Conservation (phyloP, 495 filamentous ascomycete genomes). For the Cryomyces antarcticus region DNA sequence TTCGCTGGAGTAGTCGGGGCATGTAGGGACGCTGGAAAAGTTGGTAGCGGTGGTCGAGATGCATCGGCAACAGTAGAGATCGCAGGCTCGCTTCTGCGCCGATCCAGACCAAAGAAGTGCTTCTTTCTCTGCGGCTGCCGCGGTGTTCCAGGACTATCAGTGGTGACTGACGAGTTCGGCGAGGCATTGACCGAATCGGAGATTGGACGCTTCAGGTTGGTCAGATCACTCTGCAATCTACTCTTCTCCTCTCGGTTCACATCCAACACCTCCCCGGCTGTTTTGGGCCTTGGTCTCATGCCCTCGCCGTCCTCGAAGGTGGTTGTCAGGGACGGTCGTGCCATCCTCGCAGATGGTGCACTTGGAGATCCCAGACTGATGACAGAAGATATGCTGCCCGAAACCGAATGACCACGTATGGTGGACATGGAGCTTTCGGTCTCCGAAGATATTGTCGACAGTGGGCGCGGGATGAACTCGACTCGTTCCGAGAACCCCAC, state of each 20-base stretch:
- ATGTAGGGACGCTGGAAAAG: neutral
- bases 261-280: constrained; percentile 30
- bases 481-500: constrained; percentile 40
- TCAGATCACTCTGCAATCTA: no score
- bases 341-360: constrained; percentile 12
- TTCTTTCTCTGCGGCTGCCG: constrained; percentile 10
- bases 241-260: neutral
- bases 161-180: constrained; percentile 3
- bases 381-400: constrained; percentile 42
- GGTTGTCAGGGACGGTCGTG: constrained; percentile 15
- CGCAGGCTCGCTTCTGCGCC: constrained; percentile 16
- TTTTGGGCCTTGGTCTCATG: constrained; percentile 27
- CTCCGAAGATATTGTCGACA: constrained; percentile 56
- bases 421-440: constrained; percentile 44
- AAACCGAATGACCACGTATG: constrained; percentile 40
- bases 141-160: constrained; percentile 7
- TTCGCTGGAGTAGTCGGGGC: no score
- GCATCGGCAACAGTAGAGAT: neutral
- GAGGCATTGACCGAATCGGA: constrained; percentile 6
- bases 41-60: neutral
- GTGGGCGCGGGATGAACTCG: constrained; percentile 50
- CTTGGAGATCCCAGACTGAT: constrained; percentile 24
- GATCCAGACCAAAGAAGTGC: constrained; percentile 26
- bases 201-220: constrained; percentile 9
- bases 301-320: constrained; percentile 16